Evolutionary conservation across 257 asterid species (phyloP).

Genomic region (Solanum neorickii): DNA sequence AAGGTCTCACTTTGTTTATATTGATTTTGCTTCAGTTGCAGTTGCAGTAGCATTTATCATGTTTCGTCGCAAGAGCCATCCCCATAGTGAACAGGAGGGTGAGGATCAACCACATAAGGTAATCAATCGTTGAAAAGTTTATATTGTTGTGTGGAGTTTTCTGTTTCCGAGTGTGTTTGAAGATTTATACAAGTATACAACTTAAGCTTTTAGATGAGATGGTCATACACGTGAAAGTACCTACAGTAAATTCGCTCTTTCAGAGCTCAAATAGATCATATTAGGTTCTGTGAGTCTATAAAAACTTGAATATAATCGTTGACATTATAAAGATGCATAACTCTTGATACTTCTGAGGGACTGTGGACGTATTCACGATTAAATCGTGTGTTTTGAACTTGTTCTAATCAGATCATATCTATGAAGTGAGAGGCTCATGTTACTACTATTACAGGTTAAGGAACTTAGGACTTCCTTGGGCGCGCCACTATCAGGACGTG

Average conservation of each 20-base stretch:
- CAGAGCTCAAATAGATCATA: neutral
- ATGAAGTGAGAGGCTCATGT: neutral
- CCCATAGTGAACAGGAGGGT: conserved; percentile 34
- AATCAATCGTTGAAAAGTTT: neutral
- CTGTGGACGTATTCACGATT: neutral
- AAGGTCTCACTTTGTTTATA: neutral
- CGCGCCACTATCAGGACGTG: conserved; percentile 62
- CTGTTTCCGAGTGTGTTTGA: neutral
- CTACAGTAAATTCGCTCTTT: neutral
- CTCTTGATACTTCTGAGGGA: neutral
- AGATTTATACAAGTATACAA: neutral
- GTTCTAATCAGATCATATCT: neutral
- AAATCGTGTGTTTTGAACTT: neutral
- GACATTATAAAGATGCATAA: neutral
- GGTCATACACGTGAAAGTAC: neutral
- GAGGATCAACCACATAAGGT: conserved; percentile 69
- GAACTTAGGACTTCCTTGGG: conserved; percentile 59
- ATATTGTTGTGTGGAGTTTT: neutral
- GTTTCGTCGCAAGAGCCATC: conserved; percentile 56
- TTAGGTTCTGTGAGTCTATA: neutral
- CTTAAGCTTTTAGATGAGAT: neutral
- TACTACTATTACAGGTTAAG: conserved; percentile 33
- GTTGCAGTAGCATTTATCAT: conserved; percentile 17
- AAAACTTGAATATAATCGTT: neutral
- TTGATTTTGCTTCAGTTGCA: neutral